Evolutionary conservation across 2,329 filamentous ascomycete genomes (phyloP).

Genomic region (Aureobasidium namibiae): DNA sequence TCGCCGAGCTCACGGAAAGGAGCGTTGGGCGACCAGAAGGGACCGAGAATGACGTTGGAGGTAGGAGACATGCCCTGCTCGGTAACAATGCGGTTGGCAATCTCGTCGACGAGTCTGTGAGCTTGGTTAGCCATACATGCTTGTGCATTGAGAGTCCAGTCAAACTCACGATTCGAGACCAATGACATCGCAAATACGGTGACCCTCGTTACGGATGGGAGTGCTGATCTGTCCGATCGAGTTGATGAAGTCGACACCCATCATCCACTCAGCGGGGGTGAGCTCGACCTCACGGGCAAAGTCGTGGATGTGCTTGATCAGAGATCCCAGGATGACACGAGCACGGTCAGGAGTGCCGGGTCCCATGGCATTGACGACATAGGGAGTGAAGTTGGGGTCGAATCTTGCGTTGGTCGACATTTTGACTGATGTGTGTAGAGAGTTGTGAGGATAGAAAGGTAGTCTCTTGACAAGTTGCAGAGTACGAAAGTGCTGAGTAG

Average conservation of each 20-base stretch:
- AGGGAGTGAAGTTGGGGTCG: conserved; percentile 69
- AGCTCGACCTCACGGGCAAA: conserved; percentile 71
- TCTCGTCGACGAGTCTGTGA: conserved; percentile 55
- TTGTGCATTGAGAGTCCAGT: not conserved
- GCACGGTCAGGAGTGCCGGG: conserved; percentile 59
- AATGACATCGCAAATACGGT: conserved; percentile 64
- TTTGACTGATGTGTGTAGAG: not conserved
- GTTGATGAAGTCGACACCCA: conserved; percentile 68
- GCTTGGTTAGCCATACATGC: conserved; percentile 12
- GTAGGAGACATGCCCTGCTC: conserved; percentile 56
- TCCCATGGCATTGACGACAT: conserved; percentile 65
- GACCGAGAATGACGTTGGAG: conserved; percentile 68
- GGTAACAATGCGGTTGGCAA: conserved; percentile 53
- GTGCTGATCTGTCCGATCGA: conserved; percentile 61
- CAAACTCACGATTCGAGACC: conserved; percentile 60
- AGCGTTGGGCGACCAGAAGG: conserved; percentile 69
- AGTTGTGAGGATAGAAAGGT: not conserved
- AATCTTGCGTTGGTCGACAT: conserved; percentile 10
- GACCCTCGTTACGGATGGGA: conserved; percentile 64
- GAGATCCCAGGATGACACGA: conserved; percentile 52
- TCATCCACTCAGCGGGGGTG: conserved; percentile 68
- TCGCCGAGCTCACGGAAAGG: conserved; percentile 62
- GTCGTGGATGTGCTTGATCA: conserved; percentile 69
- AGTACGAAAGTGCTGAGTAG: conserved; percentile 2
- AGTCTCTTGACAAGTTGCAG: not conserved